phyloP scores from a whole-genome alignment of 176 grass and related monocot species.

The Microstegium vimineum region DNA sequence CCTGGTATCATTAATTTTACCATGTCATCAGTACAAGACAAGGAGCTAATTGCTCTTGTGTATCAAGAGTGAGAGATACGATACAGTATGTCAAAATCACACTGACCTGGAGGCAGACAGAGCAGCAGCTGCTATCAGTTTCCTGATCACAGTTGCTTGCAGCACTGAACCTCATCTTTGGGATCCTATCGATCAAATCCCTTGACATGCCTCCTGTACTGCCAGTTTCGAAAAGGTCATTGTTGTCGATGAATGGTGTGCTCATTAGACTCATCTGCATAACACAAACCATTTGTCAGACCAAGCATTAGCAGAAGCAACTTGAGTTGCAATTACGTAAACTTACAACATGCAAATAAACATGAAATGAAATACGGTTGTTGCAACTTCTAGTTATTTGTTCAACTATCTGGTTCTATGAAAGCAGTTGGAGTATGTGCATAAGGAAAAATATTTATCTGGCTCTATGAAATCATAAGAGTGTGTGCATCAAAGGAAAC shows the following conservation, averaged over 20 bases:
- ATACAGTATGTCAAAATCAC: neutral
- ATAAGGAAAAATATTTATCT: neutral
- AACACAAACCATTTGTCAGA: constrained; percentile 20
- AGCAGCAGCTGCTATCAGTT: constrained; percentile 55
- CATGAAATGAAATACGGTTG: neutral
- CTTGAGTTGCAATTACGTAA: neutral
- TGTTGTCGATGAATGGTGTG: constrained; percentile 57
- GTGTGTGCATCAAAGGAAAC: neutral
- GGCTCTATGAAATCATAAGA: neutral
- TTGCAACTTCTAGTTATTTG: neutral
- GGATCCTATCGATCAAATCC: constrained; percentile 53
- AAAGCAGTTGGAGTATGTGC: constrained; percentile 11
- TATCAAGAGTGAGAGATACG: neutral
- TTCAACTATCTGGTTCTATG: constrained; percentile 6
- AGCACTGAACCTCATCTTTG: constrained; percentile 39
- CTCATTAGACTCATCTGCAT: constrained; percentile 67
- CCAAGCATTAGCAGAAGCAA: constrained; percentile 4
- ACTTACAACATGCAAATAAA: constrained; percentile 5
- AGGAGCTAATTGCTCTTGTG: neutral
- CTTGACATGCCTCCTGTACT: constrained; percentile 46
- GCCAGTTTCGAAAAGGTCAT: constrained; percentile 68
- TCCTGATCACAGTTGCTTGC: constrained; percentile 29
- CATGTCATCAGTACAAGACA: constrained; percentile 5
- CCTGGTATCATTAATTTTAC: constrained; percentile 28
- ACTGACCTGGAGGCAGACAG: constrained; percentile 87